Percentiles rank a stretch among this genome's conserved stretches.
phyloP scores from a whole-genome alignment of 208 protist species.

The Strigomonas galati region DNA sequence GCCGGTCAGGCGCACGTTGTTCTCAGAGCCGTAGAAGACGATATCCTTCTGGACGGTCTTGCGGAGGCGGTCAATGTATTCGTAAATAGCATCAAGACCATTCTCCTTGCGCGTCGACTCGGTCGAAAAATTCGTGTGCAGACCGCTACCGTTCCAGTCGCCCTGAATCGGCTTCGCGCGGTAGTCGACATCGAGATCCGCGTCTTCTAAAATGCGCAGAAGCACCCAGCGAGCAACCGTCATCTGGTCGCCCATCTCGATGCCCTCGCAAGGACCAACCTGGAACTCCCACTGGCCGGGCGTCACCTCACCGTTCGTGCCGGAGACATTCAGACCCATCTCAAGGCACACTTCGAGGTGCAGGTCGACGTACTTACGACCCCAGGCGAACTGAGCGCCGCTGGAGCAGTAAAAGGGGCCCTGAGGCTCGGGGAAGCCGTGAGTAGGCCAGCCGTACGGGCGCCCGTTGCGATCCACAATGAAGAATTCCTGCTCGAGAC shows the following conservation, averaged over 20 bases:
- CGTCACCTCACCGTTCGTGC: constrained; percentile 97
- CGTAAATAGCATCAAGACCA: constrained; percentile 69
- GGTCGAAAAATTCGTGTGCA: constrained; percentile 98
- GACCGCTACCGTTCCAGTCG: constrained; percentile 97
- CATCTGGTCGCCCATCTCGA: constrained; percentile 94
- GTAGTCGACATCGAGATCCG: constrained; percentile 78
- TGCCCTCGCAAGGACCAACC: constrained; percentile 89
- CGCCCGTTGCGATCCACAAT: constrained; percentile 46
- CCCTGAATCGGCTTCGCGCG: constrained; percentile 94
- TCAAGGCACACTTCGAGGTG: constrained; percentile 81
- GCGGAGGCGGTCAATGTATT: constrained; percentile 72
- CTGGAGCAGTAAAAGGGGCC: constrained; percentile 97
- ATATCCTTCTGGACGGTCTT: constrained; percentile 79
- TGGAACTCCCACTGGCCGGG: constrained; percentile 98
- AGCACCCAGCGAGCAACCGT: constrained; percentile 92
- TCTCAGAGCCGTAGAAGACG: constrained; percentile 82
- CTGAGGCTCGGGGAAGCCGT: constrained; percentile 93
- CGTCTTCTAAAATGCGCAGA: constrained; percentile 67
- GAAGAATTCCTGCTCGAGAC: constrained; percentile 86
- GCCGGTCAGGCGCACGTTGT: constrained; percentile 83
- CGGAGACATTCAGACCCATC: constrained; percentile 85
- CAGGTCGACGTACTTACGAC: constrained; percentile 81
- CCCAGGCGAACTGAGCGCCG: constrained; percentile 71
- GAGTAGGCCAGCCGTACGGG: constrained; percentile 82
- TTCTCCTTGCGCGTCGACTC: constrained; percentile 76